phyloP scores from a whole-genome alignment of 495 filamentous ascomycete species.

The Daldinia vernicosa region DNA sequence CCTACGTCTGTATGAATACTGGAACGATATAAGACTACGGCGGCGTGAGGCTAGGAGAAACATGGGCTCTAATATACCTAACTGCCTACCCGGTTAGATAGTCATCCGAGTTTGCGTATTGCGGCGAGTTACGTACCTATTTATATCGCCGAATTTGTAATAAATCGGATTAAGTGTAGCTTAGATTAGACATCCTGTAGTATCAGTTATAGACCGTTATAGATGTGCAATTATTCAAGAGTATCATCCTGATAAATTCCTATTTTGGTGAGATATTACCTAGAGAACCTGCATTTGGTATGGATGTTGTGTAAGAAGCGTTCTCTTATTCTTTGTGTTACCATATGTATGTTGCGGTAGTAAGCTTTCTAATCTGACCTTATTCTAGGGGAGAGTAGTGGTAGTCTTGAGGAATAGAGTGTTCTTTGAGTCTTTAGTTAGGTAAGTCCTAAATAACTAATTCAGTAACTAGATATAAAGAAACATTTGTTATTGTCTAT shows the following conservation, averaged over 20 bases:
- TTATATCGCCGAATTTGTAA: background rate
- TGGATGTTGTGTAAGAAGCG: background rate
- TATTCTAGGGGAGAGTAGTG: background rate
- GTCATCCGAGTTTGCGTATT: background rate
- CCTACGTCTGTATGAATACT: background rate
- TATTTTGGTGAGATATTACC: background rate
- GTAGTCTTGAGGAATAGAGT: background rate
- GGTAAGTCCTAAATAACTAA: too few relatives aligned
- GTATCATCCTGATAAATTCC: background rate
- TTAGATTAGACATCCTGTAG: background rate
- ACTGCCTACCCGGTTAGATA: background rate
- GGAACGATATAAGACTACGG: background rate
- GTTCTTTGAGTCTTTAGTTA: background rate
- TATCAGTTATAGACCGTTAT: background rate
- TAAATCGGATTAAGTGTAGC: background rate
- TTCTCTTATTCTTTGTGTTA: background rate
- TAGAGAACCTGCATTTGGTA: background rate
- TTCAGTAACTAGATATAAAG: too few relatives aligned
- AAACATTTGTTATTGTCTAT: too few relatives aligned
- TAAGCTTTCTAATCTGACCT: background rate
- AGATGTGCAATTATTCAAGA: background rate
- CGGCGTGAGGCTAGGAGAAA: background rate
- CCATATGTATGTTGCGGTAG: background rate
- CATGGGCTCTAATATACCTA: background rate
- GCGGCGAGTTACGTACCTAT: background rate